Conservation (phyloP, 2,329 filamentous ascomycete species). For the Zymoseptoria ardabiliae region DNA sequence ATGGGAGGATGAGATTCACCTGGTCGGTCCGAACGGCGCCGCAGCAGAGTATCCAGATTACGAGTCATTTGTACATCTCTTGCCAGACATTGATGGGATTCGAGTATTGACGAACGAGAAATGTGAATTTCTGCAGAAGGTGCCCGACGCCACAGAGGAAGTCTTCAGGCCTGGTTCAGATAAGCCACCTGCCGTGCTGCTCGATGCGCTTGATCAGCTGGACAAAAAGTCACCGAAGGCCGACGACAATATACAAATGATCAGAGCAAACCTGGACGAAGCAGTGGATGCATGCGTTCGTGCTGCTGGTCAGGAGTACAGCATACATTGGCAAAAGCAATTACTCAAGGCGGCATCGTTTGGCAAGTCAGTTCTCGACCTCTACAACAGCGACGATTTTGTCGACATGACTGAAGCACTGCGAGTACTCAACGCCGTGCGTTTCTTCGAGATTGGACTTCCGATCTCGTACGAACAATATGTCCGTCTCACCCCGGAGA, state of each 20-base stretch:
- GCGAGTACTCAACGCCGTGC: slow-evolving; percentile 83
- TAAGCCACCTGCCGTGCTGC: slow-evolving; percentile 80
- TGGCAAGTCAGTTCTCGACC: slow-evolving; percentile 91
- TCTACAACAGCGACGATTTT: slow-evolving; percentile 98
- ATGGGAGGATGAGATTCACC: slow-evolving; percentile 95
- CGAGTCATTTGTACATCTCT: slow-evolving; percentile 79
- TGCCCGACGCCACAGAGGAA: slow-evolving; percentile 64
- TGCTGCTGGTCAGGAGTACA: slow-evolving; percentile 88
- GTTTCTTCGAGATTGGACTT: slow-evolving; percentile 84
- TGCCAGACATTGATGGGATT: slow-evolving; percentile 85
- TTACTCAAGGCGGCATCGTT: slow-evolving; percentile 94
- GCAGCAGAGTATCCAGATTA: slow-evolving; percentile 65
- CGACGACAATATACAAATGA: slow-evolving; percentile 94
- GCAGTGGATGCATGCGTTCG: slow-evolving; percentile 91
- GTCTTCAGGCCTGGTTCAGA: slow-evolving; percentile 85
- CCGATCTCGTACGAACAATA: slow-evolving; percentile 93
- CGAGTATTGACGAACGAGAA: slow-evolving; percentile 83
- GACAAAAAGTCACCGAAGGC: slow-evolving; percentile 94
- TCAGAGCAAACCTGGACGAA: slow-evolving; percentile 77
- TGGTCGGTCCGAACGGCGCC: slow-evolving; percentile 77
- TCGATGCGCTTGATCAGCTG: slow-evolving; percentile 85
- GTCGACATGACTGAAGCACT: slow-evolving; percentile 96
- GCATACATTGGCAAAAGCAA: slow-evolving; percentile 86
- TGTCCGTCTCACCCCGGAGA: slow-evolving; percentile 79
- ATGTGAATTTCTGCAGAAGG: slow-evolving; percentile 96